Evolutionary conservation across 1,139 yeast genomes (phyloP).

Genomic region (Trichomonascaceae sp.): DNA sequence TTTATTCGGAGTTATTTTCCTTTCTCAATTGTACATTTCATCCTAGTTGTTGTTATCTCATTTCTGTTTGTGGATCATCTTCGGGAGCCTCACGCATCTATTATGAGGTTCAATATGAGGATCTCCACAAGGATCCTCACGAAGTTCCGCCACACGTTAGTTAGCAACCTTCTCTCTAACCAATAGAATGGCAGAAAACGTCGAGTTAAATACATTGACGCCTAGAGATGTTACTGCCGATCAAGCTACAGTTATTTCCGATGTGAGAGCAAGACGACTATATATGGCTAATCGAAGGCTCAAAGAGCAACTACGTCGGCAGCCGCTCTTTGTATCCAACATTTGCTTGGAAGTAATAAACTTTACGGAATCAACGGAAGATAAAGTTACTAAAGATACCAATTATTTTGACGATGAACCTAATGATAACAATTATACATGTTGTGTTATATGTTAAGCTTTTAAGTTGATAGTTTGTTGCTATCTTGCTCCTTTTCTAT

Average conservation of each 20-base stretch:
- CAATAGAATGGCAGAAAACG: neutral
- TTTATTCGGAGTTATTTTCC: too few relatives aligned
- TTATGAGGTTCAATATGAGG: neutral
- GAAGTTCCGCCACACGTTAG: neutral
- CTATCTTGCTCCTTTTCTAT: neutral
- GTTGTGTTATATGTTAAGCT: neutral
- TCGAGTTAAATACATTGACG: neutral
- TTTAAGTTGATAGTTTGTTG: neutral
- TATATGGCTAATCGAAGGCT: constrained; percentile 5
- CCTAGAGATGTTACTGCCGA: neutral
- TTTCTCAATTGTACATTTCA: too few relatives aligned
- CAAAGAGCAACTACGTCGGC: constrained; percentile 2
- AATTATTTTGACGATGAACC: neutral
- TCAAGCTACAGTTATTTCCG: constrained; percentile 4
- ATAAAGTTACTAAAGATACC: neutral
- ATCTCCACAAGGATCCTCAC: neutral
- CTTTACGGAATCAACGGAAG: neutral
- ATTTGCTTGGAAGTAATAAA: constrained; percentile 5
- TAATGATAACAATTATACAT: neutral
- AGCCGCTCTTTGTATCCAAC: constrained; percentile 2
- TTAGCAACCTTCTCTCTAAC: too few relatives aligned
- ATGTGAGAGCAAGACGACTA: constrained; percentile 1
- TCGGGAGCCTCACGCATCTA: neutral
- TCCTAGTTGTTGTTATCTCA: too few relatives aligned
- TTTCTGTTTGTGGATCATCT: neutral